Conservation (phyloP, 352 stramenopile species). For the Phytophthora pinifolia region DNA sequence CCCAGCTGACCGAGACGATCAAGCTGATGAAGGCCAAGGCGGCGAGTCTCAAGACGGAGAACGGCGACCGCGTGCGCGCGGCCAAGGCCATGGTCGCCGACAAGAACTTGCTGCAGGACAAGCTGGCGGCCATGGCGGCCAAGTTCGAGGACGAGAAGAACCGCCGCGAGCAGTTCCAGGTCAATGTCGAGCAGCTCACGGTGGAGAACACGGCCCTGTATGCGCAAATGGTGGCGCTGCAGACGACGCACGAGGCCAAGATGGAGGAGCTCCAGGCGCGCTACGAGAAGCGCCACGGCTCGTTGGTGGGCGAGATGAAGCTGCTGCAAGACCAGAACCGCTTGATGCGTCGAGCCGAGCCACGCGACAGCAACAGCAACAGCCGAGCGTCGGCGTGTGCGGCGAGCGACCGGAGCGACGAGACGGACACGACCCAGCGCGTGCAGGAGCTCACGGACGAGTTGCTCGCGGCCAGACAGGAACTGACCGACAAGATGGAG, state of each 20-base stretch:
- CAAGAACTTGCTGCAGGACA: slow-evolving; percentile 76
- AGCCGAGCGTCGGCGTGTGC: no score
- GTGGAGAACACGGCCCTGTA: slow-evolving; percentile 87
- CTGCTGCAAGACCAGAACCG: slow-evolving; percentile 73
- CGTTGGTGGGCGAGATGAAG: slow-evolving; percentile 73
- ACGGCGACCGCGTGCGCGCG: slow-evolving; percentile 51
- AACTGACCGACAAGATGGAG: slow-evolving; percentile 63
- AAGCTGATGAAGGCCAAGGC: slow-evolving; percentile 58
- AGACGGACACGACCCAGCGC: slow-evolving; percentile 45
- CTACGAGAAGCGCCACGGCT: slow-evolving; percentile 75
- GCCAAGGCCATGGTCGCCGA: slow-evolving; percentile 71
- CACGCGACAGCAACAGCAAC: no score
- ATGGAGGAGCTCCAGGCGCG: slow-evolving; percentile 72
- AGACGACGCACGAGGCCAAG: slow-evolving; percentile 81
- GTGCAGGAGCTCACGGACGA: slow-evolving; percentile 78
- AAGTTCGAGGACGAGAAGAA: slow-evolving; percentile 84
- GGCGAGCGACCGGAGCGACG: no score
- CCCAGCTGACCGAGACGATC: slow-evolving; percentile 68
- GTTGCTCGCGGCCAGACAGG: slow-evolving; percentile 55
- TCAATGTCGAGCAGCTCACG: slow-evolving; percentile 84
- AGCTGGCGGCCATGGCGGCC: slow-evolving; percentile 54
- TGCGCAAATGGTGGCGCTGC: slow-evolving; percentile 83
- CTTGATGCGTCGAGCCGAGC: slow-evolving; percentile 59
- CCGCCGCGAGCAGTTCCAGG: slow-evolving; percentile 82
- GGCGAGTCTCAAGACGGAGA: slow-evolving; percentile 52